Percentiles rank a stretch among this genome's conserved stretches.
These are phyloP conservation scores for Mitragyna speciosa DNA, from an alignment of 257 asterid species.

Conservation along the genomic window DNA sequence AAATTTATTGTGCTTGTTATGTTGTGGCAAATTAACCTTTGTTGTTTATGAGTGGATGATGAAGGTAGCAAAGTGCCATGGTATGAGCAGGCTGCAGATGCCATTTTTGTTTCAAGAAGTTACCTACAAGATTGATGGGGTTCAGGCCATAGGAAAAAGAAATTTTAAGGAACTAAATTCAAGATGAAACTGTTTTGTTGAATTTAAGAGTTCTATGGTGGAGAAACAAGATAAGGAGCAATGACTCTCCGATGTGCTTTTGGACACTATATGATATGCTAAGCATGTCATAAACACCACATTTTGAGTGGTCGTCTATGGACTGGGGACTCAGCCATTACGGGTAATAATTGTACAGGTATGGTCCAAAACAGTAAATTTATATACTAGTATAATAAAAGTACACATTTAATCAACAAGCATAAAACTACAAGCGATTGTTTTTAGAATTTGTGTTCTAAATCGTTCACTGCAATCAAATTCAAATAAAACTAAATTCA, in stretches of 20 bases:
- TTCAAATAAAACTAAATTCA: too few species aligned
- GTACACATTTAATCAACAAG: too few species aligned
- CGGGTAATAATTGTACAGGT: too few species aligned
- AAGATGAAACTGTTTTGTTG: background rate
- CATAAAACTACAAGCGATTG: too few species aligned
- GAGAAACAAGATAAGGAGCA: constrained; percentile 18
- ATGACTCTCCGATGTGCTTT: background rate
- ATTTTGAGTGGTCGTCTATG: background rate
- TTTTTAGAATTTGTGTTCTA: too few species aligned
- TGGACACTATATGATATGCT: background rate
- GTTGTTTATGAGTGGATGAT: constrained; percentile 19
- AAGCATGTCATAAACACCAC: background rate
- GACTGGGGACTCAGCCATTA: too few species aligned
- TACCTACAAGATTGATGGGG: background rate
- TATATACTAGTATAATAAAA: too few species aligned
- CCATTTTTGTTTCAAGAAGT: background rate
- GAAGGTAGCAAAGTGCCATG: constrained; percentile 22
- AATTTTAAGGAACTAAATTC: background rate
- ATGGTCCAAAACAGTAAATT: too few species aligned
- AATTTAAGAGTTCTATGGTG: constrained; percentile 2
- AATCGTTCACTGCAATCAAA: too few species aligned
- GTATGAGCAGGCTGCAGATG: constrained; percentile 11
- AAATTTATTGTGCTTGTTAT: background rate
- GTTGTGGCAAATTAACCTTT: constrained; percentile 18
- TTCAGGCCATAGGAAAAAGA: background rate